Evolutionary conservation across 768 basidiomycete genomes (phyloP).

Genomic region (Lactarius sp.): DNA sequence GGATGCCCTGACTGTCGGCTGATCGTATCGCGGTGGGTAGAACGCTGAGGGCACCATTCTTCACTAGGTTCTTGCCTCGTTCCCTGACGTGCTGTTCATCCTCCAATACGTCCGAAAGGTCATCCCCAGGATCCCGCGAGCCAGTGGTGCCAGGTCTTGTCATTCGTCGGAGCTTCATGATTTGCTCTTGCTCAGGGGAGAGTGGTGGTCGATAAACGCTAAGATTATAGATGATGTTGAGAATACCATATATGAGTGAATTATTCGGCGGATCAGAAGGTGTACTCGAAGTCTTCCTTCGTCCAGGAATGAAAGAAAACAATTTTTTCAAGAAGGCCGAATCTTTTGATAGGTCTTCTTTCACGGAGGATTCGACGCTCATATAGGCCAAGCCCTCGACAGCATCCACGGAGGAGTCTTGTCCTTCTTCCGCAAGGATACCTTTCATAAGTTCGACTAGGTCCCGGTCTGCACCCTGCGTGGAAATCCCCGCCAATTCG

Average conservation of each 20-base stretch:
- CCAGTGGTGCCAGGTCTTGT: conserved; percentile 38
- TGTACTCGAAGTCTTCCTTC: conserved; percentile 20
- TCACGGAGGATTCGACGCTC: conserved; percentile 53
- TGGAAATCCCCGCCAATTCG: conserved; percentile 16
- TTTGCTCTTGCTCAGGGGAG: conserved; percentile 76
- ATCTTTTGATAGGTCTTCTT: conserved; percentile 53
- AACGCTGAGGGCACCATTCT: conserved; percentile 59
- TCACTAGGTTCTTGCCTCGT: conserved; percentile 53
- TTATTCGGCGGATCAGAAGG: conserved; percentile 35
- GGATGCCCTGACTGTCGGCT: conserved; percentile 61
- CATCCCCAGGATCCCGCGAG: conserved; percentile 14
- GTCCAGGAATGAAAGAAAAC: conserved; percentile 28
- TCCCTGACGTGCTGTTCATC: conserved; percentile 60
- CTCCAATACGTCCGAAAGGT: conserved; percentile 40
- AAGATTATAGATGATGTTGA: conserved; percentile 71
- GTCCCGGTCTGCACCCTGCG: conserved; percentile 1
- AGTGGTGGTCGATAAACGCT: conserved; percentile 64
- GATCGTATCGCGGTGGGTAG: conserved; percentile 52
- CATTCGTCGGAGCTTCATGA: conserved; percentile 76
- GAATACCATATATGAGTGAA: conserved; percentile 70
- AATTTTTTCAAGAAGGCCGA: conserved; percentile 48
- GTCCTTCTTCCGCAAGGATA: conserved; percentile 18
- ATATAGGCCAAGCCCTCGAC: conserved; percentile 84
- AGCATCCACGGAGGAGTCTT: conserved; percentile 48
- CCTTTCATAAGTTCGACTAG: conserved; percentile 32